Percentiles rank a stretch among this genome's conserved stretches.
Conservation (phyloP, 257 asterid genomes). For the Rehmannia glutinosa region DNA sequence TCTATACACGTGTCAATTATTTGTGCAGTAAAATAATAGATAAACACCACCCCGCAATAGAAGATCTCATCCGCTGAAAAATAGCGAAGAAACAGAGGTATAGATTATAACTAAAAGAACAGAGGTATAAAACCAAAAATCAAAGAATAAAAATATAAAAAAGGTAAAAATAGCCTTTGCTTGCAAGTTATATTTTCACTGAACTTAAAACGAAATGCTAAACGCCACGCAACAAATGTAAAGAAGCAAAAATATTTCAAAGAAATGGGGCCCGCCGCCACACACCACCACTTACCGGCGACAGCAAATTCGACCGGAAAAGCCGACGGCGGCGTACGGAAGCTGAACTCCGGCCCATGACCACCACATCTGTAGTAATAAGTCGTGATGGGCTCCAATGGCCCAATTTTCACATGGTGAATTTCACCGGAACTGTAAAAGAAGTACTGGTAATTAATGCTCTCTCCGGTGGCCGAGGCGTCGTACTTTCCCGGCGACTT, state of each 20-base stretch:
- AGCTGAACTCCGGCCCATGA: constrained; percentile 54
- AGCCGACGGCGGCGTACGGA: constrained; percentile 65
- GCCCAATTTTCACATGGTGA: constrained; percentile 74
- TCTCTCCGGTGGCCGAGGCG: constrained; percentile 46
- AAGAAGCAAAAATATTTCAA: background rate
- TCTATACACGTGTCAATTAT: no score
- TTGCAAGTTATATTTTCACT: no score
- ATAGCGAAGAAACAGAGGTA: no score
- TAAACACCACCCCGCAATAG: no score
- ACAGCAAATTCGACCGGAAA: constrained; percentile 72
- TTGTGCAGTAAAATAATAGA: no score
- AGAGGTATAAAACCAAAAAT: no score
- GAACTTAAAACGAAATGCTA: background rate
- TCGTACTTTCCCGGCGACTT: constrained; percentile 39
- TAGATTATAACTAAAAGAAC: no score
- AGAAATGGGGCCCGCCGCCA: background rate
- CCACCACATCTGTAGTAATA: constrained; percentile 80
- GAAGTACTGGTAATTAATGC: constrained; percentile 45
- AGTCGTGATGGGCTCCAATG: constrained; percentile 54
- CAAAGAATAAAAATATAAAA: no score
- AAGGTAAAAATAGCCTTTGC: no score
- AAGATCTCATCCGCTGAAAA: no score
- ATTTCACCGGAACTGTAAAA: constrained; percentile 63
- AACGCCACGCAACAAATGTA: constrained; percentile 30
- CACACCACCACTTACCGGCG: constrained; percentile 50